These are phyloP conservation scores for Magnaporthiopsis poae DNA, from an alignment of 2,329 filamentous ascomycete genomes.

Conservation along the genomic window DNA sequence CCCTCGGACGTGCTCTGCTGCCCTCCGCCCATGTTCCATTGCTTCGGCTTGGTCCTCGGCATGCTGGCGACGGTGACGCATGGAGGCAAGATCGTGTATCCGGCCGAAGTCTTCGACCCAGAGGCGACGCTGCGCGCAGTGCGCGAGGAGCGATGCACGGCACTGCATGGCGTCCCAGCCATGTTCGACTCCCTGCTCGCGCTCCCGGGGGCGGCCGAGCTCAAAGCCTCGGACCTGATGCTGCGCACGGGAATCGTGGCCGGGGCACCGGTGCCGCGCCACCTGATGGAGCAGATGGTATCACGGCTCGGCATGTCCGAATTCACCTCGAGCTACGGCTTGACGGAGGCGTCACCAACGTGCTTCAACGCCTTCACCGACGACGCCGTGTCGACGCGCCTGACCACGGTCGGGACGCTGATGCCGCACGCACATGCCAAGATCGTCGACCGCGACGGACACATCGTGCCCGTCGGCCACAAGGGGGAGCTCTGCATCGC, in stretches of 20 bases:
- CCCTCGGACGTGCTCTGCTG: slow-evolving; percentile 64
- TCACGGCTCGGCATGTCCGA: slow-evolving; percentile 64
- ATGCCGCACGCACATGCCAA: slow-evolving; percentile 70
- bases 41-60: slow-evolving; percentile 71
- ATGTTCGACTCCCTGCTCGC: slow-evolving; percentile 64
- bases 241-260: slow-evolving; percentile 71
- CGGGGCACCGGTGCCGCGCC: slow-evolving; percentile 64
- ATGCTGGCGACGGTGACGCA: slow-evolving; percentile 64
- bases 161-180: slow-evolving; percentile 70
- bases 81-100: slow-evolving; percentile 67
- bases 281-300: slow-evolving; percentile 64
- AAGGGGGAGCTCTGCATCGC: slow-evolving; percentile 68
- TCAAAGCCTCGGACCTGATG: slow-evolving; percentile 32
- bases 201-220: slow-evolving; percentile 30
- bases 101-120: slow-evolving; percentile 63
- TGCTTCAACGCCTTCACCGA: slow-evolving; percentile 73
- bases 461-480: slow-evolving; percentile 55
- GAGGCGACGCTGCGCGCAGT: slow-evolving; percentile 57
- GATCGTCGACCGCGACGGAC: slow-evolving; percentile 59
- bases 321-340: slow-evolving; percentile 60
- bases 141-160: slow-evolving; percentile 58
- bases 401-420: slow-evolving; percentile 65
- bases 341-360: slow-evolving; percentile 71
- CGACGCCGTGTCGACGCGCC: slow-evolving; percentile 55
- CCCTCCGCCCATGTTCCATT: slow-evolving; percentile 76